Evolutionary conservation across 768 basidiomycete genomes (phyloP).

Genomic region (Lactarius hatsudake): DNA sequence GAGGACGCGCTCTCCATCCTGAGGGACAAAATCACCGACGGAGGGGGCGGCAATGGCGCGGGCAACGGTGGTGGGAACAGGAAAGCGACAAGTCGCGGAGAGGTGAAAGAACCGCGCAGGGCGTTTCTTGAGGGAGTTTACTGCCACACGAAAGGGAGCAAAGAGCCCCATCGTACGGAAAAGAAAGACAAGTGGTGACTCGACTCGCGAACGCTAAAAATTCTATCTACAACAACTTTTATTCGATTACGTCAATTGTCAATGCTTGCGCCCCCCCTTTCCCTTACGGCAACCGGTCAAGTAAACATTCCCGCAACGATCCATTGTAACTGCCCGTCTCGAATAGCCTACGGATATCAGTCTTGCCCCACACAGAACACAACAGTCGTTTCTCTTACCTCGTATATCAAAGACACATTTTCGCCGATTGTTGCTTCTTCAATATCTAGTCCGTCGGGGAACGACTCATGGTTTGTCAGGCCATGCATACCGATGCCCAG

Average conservation of each 20-base stretch:
- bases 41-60: constrained; percentile 34
- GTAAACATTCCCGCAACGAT: constrained; percentile 53
- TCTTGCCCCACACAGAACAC: not conserved
- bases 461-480: constrained; percentile 62
- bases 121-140: constrained; percentile 1
- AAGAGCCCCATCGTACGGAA: constrained; percentile 19
- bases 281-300: not conserved
- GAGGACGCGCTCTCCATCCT: constrained; percentile 63
- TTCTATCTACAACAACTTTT: not conserved
- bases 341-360: constrained; percentile 43
- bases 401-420: constrained; percentile 71
- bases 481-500: constrained; percentile 80
- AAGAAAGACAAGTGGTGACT: not conserved
- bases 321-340: constrained; percentile 63
- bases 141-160: constrained; percentile 5
- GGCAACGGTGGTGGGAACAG: constrained; percentile 17
- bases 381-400: constrained; percentile 37
- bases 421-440: constrained; percentile 69
- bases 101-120: constrained; percentile 16
- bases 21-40: constrained; percentile 30
- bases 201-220: not conserved
- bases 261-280: not conserved
- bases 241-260: not conserved
- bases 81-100: constrained; percentile 9
- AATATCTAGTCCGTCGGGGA: constrained; percentile 60